Conservation (phyloP, 495 filamentous ascomycete genomes). For the Trichoderma reesei region DNA sequence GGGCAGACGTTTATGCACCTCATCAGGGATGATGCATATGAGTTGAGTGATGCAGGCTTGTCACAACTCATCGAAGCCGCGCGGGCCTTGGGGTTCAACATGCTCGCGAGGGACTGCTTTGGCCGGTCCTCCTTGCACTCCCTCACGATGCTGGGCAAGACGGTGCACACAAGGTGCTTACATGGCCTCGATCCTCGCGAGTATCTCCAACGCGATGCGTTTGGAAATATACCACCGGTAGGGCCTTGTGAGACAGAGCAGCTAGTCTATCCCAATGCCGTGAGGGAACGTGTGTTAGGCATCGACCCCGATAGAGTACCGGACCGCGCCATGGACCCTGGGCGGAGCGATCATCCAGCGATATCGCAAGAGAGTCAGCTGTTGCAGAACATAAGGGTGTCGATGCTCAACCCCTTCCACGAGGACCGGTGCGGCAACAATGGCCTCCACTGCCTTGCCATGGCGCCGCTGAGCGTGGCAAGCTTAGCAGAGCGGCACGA, state of each 20-base stretch:
- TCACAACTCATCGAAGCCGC: constrained; percentile 5
- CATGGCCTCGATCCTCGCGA: constrained; percentile 10
- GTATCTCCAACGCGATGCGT: constrained; percentile 25
- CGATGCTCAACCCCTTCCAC: constrained; percentile 20
- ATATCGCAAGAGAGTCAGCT: constrained; percentile 24
- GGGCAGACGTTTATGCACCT: constrained; percentile 42
- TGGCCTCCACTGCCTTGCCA: constrained; percentile 40
- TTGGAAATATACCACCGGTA: constrained; percentile 19
- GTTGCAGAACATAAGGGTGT: constrained; percentile 25
- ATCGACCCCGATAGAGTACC: constrained; percentile 15
- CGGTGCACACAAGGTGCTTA: not conserved
- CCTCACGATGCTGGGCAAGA: constrained; percentile 15
- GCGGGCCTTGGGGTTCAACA: constrained; percentile 19
- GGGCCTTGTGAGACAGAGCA: not conserved
- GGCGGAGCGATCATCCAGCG: constrained; percentile 7
- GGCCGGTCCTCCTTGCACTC: constrained; percentile 37
- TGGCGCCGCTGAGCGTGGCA: constrained; percentile 26
- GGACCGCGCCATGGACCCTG: not conserved
- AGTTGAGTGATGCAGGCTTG: constrained; percentile 11
- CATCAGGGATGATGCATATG: constrained; percentile 30
- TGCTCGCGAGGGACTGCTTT: constrained; percentile 32
- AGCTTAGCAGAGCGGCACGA: constrained; percentile 19
- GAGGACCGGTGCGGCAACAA: constrained; percentile 38
- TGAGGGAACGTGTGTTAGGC: constrained; percentile 18
- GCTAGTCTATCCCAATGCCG: not conserved